Conservation (phyloP, 148 eudicot genomes). For the Vaccinium corymbosum region DNA sequence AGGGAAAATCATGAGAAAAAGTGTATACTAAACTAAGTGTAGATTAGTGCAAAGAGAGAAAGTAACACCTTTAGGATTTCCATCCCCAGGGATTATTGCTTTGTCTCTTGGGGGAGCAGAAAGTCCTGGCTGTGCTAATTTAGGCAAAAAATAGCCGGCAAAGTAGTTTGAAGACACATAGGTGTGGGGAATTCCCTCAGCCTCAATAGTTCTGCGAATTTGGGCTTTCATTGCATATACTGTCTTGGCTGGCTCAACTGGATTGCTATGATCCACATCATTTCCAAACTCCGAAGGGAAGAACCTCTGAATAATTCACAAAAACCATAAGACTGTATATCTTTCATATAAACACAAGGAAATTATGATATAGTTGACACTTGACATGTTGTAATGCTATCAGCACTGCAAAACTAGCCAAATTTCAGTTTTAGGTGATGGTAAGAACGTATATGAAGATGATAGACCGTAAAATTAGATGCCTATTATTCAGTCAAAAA, state of each 20-base stretch:
- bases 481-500: background rate
- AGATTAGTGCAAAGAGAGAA: background rate
- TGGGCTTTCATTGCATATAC: slow-evolving; percentile 29
- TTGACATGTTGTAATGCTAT: background rate
- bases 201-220: slow-evolving; percentile 56
- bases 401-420: background rate
- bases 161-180: slow-evolving; percentile 39
- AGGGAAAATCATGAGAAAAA: background rate
- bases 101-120: slow-evolving; percentile 49
- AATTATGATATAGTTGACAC: background rate
- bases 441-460: background rate
- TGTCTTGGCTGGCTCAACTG: slow-evolving; percentile 51
- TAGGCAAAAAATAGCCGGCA: slow-evolving; percentile 45
- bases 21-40: background rate
- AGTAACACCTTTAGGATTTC: slow-evolving; percentile 45
- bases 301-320: slow-evolving; percentile 40
- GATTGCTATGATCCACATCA: slow-evolving; percentile 41
- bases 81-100: slow-evolving; percentile 44
- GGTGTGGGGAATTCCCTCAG: slow-evolving; percentile 57
- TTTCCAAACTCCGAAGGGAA: slow-evolving; percentile 61
- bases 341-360: background rate
- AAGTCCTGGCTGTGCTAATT: slow-evolving; percentile 40
- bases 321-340: background rate
- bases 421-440: background rate
- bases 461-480: background rate